Conservation (phyloP, 2,329 filamentous ascomycete genomes). For the Cucurbitaria berberidis region DNA sequence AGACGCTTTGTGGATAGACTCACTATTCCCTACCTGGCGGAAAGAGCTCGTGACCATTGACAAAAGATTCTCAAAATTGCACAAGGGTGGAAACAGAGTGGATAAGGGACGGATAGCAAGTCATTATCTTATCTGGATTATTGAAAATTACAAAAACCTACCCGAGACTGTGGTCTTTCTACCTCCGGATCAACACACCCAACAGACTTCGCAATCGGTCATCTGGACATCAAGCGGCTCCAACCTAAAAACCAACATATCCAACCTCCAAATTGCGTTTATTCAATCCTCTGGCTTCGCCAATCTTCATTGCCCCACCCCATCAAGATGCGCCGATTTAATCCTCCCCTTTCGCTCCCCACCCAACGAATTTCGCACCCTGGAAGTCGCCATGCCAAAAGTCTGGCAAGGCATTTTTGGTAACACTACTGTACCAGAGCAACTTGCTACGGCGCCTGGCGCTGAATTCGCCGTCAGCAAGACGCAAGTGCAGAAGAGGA, state of each 20-base stretch:
- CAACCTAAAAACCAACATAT: slow-evolving; percentile 6
- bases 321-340: slow-evolving; percentile 46
- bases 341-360: slow-evolving; percentile 39
- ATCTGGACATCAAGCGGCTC: too few relatives aligned
- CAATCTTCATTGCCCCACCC: slow-evolving; percentile 48
- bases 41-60: slow-evolving; percentile 46
- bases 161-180: slow-evolving; percentile 28
- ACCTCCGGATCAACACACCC: slow-evolving; percentile 7
- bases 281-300: slow-evolving; percentile 49
- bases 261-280: slow-evolving; percentile 44
- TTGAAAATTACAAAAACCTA: slow-evolving; percentile 30
- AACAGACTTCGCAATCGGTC: not conserved
- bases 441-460: slow-evolving; percentile 55
- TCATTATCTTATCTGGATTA: slow-evolving; percentile 33
- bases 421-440: slow-evolving; percentile 43
- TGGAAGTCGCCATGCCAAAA: slow-evolving; percentile 35
- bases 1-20: slow-evolving; percentile 21
- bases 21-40: slow-evolving; percentile 44
- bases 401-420: slow-evolving; percentile 56
- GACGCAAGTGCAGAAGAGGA: slow-evolving; percentile 32
- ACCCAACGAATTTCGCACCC: slow-evolving; percentile 19
- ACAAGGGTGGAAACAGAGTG: slow-evolving; percentile 8
- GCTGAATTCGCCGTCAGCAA: slow-evolving; percentile 44
- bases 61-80: slow-evolving; percentile 14
- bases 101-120: slow-evolving; percentile 31